Base-by-base conservation (phyloP, 2,329 filamentous ascomycete species). In the Arthrobotrys pseudoclavata region DNA sequence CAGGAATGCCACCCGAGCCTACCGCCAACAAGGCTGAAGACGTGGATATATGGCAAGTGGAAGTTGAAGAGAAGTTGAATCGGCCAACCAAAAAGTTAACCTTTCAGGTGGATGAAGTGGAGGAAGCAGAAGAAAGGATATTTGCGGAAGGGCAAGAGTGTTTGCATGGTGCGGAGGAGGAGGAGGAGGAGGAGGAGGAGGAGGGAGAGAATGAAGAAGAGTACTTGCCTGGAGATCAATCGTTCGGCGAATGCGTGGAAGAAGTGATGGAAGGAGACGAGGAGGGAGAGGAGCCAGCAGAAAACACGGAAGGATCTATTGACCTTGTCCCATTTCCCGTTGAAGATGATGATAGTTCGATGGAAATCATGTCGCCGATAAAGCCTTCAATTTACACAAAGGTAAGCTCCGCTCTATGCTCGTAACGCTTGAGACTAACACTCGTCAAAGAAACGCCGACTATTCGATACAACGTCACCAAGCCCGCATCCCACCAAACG, bases 11-110 rank as follows among this genome's bases (percentile, higher is more conserved):
- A 0, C 24, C 12, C 2, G 34, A 50, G 10, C 34, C 37, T 31
- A 18, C 40, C 10, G 89, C 88, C 0, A 86, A 90, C 20, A 87
- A 87, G 31, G 84, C 89, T 42, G 85, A 85, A 45, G 85, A 88
- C 55, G 86, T 87, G 1, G 85, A 85, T 52, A 86, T 87, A 81
- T 87, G 85, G 0, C 4, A 83, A 84, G 26, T 83, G 82, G 1
- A 82, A 84, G 6, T 84, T 83, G 1, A 81, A 81, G 77, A 62
- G 80, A 79, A 18, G 67, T 81, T 18, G 67, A 48, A 29, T 31
- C 64, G 22, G 3, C 40, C 45, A 5, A 69, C 34, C 22, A 61
- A 62, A 42, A 48, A 26, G 2, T n/a, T 62, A n/a, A 48, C 12
- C 2, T 62, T 62, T 15, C 53, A 52, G 13, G 42, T 45, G 15